These are phyloP conservation scores for Rauvolfia tetraphylla DNA, from an alignment of 257 asterid species.

Conservation along the genomic window DNA sequence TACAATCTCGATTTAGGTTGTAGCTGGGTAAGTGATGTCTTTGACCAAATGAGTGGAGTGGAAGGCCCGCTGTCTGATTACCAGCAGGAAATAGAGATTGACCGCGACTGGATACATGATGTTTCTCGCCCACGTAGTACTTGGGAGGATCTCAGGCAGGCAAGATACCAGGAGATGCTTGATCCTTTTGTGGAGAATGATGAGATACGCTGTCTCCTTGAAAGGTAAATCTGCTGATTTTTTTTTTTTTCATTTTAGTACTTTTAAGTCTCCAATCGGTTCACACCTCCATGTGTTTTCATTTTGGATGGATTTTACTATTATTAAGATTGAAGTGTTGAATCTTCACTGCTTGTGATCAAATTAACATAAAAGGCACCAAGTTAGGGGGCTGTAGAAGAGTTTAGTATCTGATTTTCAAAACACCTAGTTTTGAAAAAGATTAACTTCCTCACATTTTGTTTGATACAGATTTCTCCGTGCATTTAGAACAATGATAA, in stretches of 20 bases:
- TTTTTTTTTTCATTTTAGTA: not conserved
- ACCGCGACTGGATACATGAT: slow-evolving; percentile 66
- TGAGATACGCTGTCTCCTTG: slow-evolving; percentile 67
- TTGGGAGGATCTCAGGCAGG: slow-evolving; percentile 90
- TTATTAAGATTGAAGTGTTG: not conserved
- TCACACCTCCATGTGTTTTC: not conserved
- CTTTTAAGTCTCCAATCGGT: not conserved
- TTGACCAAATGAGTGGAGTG: slow-evolving; percentile 45
- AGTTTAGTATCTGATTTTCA: no score
- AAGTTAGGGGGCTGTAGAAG: no score
- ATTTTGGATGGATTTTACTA: not conserved
- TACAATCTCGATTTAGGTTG: slow-evolving; percentile 28
- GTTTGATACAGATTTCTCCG: not conserved
- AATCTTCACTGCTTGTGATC: not conserved
- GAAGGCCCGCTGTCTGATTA: slow-evolving; percentile 44
- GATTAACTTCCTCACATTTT: not conserved
- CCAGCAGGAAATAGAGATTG: slow-evolving; percentile 31
- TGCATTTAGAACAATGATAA: not conserved
- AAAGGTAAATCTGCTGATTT: slow-evolving; percentile 43
- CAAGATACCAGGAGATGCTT: slow-evolving; percentile 88
- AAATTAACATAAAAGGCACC: not conserved
- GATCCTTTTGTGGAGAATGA: slow-evolving; percentile 67
- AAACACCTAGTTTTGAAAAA: no score
- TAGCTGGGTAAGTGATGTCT: slow-evolving; percentile 48
- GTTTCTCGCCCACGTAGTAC: slow-evolving; percentile 85